A percentile compares a stretch with the other conserved stretches of the same genome.
Conservation (phyloP, 2,329 filamentous ascomycete genomes). For the Fragosphaeria purpurea region DNA sequence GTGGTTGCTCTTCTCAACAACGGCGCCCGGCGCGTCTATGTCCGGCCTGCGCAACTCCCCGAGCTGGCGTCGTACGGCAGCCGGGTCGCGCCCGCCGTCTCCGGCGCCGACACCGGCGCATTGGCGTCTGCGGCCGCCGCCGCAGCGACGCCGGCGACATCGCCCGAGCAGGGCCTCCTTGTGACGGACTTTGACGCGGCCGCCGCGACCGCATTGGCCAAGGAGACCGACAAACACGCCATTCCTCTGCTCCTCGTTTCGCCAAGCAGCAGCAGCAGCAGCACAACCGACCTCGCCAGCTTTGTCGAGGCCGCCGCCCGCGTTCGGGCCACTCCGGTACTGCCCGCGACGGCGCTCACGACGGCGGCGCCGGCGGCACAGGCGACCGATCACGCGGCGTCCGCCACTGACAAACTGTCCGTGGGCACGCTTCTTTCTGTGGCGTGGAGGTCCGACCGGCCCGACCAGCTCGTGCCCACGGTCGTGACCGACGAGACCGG, state of each 20-base stretch:
- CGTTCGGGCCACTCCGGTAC: conserved; percentile 56
- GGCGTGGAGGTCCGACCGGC: conserved; percentile 69
- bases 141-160: conserved; percentile 25
- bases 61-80: conserved; percentile 42
- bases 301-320: conserved; percentile 39
- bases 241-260: conserved; percentile 40
- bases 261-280: conserved; percentile 28
- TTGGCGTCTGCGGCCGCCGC: conserved; percentile 14
- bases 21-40: conserved; percentile 78
- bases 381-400: conserved; percentile 48
- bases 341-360: conserved; percentile 62
- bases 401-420: conserved; percentile 42
- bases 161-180: conserved; percentile 38
- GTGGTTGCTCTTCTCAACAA: conserved; percentile 73
- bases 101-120: conserved; percentile 16
- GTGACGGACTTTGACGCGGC: conserved; percentile 41
- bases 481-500: conserved; percentile 85
- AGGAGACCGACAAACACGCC: conserved; percentile 35
- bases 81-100: conserved; percentile 44
- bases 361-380: conserved; percentile 39
- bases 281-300: conserved; percentile 29
- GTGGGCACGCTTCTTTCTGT: conserved; percentile 62
- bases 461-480: conserved; percentile 78
- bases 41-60: conserved; percentile 58
- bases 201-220: conserved; percentile 30